Percentiles rank a stretch among this genome's conserved stretches.
Conservation (phyloP, 2,329 filamentous ascomycete species). For the Metarhizium rileyi region DNA sequence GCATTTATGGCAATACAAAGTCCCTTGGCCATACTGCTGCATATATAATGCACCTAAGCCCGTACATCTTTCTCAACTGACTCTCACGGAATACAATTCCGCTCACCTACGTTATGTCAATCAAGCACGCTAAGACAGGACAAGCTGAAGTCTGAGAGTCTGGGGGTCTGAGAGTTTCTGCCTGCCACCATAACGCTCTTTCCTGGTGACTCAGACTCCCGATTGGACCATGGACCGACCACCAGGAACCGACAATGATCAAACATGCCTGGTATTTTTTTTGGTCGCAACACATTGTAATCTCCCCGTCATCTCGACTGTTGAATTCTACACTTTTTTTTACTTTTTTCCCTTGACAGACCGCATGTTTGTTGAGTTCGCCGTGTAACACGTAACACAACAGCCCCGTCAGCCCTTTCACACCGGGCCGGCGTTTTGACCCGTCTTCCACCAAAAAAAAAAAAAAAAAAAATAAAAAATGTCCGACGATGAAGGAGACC, state of each 20-base stretch:
- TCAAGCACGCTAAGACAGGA: background rate
- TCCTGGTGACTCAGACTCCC: background rate
- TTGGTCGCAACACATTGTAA: background rate
- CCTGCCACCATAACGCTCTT: background rate
- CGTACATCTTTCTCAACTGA: background rate
- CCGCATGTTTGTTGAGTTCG: background rate
- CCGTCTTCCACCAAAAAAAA: background rate
- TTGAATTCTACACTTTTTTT: background rate
- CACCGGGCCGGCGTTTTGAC: background rate
- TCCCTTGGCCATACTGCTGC: too few species aligned
- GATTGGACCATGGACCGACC: background rate
- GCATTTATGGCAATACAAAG: too few species aligned
- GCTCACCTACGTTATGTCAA: background rate
- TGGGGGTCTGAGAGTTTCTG: too few species aligned
- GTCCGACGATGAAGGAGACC: conserved; percentile 88
- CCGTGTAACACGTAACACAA: background rate
- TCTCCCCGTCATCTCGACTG: background rate
- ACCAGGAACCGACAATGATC: background rate
- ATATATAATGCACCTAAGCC: background rate
- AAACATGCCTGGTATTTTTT: background rate
- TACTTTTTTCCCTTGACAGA: too few species aligned
- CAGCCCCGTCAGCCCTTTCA: background rate
- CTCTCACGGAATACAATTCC: background rate
- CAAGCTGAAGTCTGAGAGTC: background rate
- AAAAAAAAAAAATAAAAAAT: conserved; percentile 36